Conservation (phyloP, 352 stramenopile genomes). For the Phytophthora sp. region DNA sequence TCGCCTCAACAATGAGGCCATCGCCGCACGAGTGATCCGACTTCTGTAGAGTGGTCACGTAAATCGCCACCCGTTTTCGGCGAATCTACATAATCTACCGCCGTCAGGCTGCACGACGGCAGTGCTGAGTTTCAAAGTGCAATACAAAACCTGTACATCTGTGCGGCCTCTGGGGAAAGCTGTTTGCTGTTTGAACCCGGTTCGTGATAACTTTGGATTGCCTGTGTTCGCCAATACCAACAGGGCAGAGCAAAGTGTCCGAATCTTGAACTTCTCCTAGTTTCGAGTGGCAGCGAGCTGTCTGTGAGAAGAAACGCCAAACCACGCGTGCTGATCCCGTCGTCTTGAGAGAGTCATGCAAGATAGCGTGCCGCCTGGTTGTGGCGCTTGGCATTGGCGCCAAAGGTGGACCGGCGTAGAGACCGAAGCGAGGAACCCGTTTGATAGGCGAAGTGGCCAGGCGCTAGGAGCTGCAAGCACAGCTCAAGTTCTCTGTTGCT, state of each 20-base stretch:
- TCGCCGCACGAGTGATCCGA: background rate
- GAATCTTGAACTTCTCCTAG: background rate
- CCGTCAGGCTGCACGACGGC: too few relatives aligned
- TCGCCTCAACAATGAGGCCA: background rate
- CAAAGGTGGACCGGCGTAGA: too few relatives aligned
- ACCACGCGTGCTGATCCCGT: too few relatives aligned
- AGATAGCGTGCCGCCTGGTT: background rate
- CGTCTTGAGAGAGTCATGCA: too few relatives aligned
- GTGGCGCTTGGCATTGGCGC: background rate
- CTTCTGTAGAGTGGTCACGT: background rate
- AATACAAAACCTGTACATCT: too few relatives aligned
- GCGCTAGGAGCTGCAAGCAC: background rate
- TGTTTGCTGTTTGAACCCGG: background rate
- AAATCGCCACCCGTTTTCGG: background rate
- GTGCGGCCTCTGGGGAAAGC: too few relatives aligned
- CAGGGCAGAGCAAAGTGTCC: background rate
- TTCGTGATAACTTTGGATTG: background rate
- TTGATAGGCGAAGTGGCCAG: too few relatives aligned
- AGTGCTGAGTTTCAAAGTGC: too few relatives aligned
- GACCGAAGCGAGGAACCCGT: background rate
- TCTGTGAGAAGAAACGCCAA: constrained; percentile 3
- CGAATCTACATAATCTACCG: background rate
- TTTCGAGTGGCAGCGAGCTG: background rate
- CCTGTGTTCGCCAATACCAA: constrained; percentile 3
- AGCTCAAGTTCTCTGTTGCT: constrained; percentile 9